These are phyloP conservation scores for Corymbia calophylla DNA, from an alignment of 441 rosid genomes.

Conservation along the genomic window DNA sequence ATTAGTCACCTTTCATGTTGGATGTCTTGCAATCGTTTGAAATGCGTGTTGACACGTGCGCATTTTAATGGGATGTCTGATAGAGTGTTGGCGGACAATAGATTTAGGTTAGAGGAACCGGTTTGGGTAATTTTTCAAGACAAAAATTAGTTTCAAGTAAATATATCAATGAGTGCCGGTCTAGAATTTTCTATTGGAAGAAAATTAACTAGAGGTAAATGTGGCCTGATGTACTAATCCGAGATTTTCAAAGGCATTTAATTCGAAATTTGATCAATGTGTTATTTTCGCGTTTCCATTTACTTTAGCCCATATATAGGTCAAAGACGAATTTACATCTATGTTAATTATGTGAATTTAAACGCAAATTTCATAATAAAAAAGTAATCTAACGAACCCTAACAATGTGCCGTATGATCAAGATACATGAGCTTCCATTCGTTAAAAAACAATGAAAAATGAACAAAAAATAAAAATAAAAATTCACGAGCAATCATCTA, in stretches of 20 bases:
- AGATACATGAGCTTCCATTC: not conserved
- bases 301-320: not conserved
- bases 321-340: not conserved
- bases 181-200: fast-evolving
- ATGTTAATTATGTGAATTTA: fast-evolving
- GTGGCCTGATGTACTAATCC: fast-evolving
- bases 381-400: not conserved
- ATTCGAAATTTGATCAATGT: fast-evolving
- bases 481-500: not conserved
- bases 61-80: not conserved
- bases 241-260: not conserved
- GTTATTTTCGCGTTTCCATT: not conserved
- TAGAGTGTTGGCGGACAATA: not conserved
- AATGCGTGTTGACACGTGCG: fast-evolving
- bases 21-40: not conserved
- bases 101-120: not conserved
- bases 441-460: fast-evolving
- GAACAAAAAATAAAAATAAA: not conserved
- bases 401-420: not conserved
- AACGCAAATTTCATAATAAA: not conserved
- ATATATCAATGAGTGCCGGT: fast-evolving
- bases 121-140: not conserved
- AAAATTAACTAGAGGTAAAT: not conserved
- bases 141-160: not conserved
- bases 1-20: fast-evolving